Base-by-base conservation (phyloP, 495 filamentous ascomycete species). In the Haplographium delicatum region DNA sequence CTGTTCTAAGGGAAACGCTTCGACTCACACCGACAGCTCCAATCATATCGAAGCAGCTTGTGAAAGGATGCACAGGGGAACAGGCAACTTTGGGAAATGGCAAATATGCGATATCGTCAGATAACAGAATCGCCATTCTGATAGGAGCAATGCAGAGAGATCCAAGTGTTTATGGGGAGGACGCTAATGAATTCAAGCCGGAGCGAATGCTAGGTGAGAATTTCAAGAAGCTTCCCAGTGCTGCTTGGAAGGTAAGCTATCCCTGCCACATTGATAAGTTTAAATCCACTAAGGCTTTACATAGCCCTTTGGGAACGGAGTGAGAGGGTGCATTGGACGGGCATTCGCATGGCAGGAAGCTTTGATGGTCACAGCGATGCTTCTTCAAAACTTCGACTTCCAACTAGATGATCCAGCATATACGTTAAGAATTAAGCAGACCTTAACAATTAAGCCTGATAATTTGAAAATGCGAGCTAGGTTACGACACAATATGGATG, bases 381-480 rank as follows among this genome's bases (percentile, higher is more conserved):
- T 86, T 47, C 65, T 87, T n/a, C 71, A 74, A 51, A 78, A 79
- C 54, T 71, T 86, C 44, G 75, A 84, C 46, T 80, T 86, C 54
- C 69, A 74, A 57, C 64, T 74, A 34, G 78, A 68, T 15, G 74
- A 85, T 56, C 70, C 72, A 3, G 63, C 54, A 22, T 86, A 86
- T 52, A 60, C 68, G 30, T 54, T 85, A 6, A 71, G 72, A 50
- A 63, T 85, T 52, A 85, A 84, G 60, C 75, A 84, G 62, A 87
- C 83, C 0, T 68, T 89, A 9, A 89, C 85, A 0, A 75, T 86
- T 61, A 89, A 89, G 62, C 86, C 86, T 0, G 79, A 83, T 44
- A 78, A 76, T 34, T 83, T 89, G 61, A 71, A 73, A 37, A 87
- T 91, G 71, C 76, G 71, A 22, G 85, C 83, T 7, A 72, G 65